A percentile compares a stretch with the other conserved stretches of the same genome.
These are phyloP conservation scores for Rhizomucor pusillus DNA, from an alignment of 371 early-diverging fungal genomes.

Conservation along the genomic window DNA sequence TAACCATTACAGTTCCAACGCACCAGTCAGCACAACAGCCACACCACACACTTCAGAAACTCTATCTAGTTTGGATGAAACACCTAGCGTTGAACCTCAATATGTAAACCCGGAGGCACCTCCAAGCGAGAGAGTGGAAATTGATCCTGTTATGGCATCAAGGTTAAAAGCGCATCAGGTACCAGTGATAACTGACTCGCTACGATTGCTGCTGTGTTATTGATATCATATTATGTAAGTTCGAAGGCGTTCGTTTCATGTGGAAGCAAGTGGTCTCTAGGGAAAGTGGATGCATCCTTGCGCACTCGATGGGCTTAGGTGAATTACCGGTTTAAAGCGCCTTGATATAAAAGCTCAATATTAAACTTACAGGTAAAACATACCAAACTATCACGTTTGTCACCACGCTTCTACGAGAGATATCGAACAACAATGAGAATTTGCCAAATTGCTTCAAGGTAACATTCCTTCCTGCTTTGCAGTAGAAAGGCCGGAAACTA, in stretches of 20 bases:
- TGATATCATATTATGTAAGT: too few species aligned
- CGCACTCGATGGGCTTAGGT: slow-evolving; percentile 91
- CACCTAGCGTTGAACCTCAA: too few species aligned
- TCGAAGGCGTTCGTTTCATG: slow-evolving; percentile 77
- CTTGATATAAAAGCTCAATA: background rate
- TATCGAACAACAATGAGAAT: slow-evolving; percentile 27
- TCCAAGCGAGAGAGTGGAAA: too few species aligned
- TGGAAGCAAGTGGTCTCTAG: slow-evolving; percentile 75
- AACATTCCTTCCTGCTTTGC: background rate
- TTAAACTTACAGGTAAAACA: slow-evolving; percentile 59
- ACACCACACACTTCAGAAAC: too few species aligned
- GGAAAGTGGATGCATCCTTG: slow-evolving; percentile 77
- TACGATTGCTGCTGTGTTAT: too few species aligned
- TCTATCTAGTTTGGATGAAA: too few species aligned
- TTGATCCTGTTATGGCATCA: too few species aligned
- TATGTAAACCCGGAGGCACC: too few species aligned
- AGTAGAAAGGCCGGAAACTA: background rate
- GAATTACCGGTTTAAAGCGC: background rate
- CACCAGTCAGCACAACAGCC: too few species aligned
- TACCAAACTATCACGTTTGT: slow-evolving; percentile 77
- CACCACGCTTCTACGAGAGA: slow-evolving; percentile 58
- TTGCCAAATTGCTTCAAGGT: slow-evolving; percentile 47
- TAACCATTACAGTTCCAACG: too few species aligned
- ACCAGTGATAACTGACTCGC: too few species aligned
- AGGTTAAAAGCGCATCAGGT: too few species aligned